phyloP scores from a whole-genome alignment of 192 early-diverging fungal genomes.

The Rhizophagus prolifer region DNA sequence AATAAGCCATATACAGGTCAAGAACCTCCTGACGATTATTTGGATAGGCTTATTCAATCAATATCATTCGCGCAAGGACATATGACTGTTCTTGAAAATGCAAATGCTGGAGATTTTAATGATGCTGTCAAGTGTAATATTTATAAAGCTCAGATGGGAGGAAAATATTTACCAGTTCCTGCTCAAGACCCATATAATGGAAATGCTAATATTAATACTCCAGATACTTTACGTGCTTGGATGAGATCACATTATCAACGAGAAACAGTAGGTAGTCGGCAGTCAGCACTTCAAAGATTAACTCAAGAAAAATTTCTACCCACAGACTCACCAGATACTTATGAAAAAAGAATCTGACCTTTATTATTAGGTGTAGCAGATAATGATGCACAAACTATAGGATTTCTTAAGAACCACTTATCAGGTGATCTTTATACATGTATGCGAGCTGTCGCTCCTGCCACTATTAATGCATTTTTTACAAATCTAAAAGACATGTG shows the following conservation, averaged over 20 bases:
- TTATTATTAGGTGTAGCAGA: too few species aligned
- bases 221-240: neutral
- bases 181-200: neutral
- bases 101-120: neutral
- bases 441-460: too few species aligned
- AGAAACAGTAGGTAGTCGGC: neutral
- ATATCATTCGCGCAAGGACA: neutral
- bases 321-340: neutral
- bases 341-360: too few species aligned
- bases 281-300: neutral
- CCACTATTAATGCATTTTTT: too few species aligned
- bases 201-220: constrained; percentile 14
- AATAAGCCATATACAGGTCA: too few species aligned
- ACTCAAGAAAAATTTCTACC: too few species aligned
- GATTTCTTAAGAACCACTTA: too few species aligned
- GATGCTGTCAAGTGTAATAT: constrained; percentile 13
- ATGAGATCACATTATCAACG: neutral
- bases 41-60: constrained; percentile 6
- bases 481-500: too few species aligned
- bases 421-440: too few species aligned
- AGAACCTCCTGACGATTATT: constrained; percentile 26
- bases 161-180: constrained; percentile 18
- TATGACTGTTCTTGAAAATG: constrained; percentile 8
- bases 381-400: neutral
- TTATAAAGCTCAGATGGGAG: constrained; percentile 23